phyloP scores from a whole-genome alignment of 1,139 yeast species.

The Groenewaldozyma auringiensis region DNA sequence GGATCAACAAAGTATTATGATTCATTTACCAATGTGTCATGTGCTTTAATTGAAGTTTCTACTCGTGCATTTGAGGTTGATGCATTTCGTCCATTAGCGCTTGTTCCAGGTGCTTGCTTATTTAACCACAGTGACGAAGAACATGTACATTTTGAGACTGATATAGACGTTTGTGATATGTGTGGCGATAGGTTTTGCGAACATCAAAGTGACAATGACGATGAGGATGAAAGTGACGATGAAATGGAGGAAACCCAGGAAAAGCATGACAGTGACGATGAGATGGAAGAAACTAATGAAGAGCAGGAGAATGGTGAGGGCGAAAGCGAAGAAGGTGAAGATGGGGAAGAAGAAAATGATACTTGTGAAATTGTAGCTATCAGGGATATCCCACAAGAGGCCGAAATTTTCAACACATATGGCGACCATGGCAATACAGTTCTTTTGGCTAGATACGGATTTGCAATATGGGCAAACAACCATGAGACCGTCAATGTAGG shows the following conservation, averaged over 20 bases:
- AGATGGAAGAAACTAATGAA: conserved; percentile 22
- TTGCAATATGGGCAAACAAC: conserved; percentile 48
- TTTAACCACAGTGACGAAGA: conserved; percentile 62
- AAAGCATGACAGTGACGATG: conserved; percentile 27
- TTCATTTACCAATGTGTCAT: conserved; percentile 26
- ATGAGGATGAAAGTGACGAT: conserved; percentile 14
- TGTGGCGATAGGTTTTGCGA: conserved; percentile 53
- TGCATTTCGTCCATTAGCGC: conserved; percentile 58
- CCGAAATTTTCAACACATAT: conserved; percentile 69
- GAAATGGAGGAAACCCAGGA: conserved; percentile 9
- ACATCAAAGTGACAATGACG: conserved; percentile 19
- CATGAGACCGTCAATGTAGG: conserved; percentile 54
- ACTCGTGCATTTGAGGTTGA: conserved; percentile 80
- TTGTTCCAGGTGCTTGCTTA: conserved; percentile 88
- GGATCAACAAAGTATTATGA: conserved; percentile 18
- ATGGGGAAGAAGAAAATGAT: conserved; percentile 33
- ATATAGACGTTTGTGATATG: conserved; percentile 57
- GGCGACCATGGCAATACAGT: conserved; percentile 64
- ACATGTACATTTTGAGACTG: conserved; percentile 67
- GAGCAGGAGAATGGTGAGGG: conserved; percentile 21
- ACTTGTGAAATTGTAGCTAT: conserved; percentile 37
- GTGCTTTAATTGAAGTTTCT: conserved; percentile 41
- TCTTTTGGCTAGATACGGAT: conserved; percentile 68
- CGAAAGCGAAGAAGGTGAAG: conserved; percentile 24
- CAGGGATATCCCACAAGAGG: conserved; percentile 36